These are phyloP conservation scores for Penicillium subrubescens DNA, from an alignment of 495 filamentous ascomycete genomes.

Conservation along the genomic window DNA sequence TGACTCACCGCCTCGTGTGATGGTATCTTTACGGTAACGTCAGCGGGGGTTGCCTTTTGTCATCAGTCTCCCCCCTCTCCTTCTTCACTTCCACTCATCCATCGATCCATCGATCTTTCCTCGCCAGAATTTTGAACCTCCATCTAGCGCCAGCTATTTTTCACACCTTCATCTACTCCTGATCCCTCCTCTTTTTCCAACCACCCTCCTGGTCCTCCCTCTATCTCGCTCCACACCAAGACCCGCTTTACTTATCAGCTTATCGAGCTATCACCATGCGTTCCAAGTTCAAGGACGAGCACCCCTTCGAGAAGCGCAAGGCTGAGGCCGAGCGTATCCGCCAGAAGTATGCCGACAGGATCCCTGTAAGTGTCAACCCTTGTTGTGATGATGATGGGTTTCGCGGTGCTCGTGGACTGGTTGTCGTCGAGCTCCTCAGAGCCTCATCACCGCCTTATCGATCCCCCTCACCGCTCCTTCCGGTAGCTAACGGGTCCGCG, in stretches of 20 bases:
- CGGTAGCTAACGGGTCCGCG: slow-evolving; percentile 30
- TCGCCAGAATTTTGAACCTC: slow-evolving; percentile 20
- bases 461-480: slow-evolving; percentile 44
- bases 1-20: slow-evolving; percentile 44
- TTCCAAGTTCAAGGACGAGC: slow-evolving; percentile 99
- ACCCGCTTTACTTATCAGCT: slow-evolving; percentile 35
- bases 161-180: slow-evolving; percentile 13
- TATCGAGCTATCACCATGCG: slow-evolving; percentile 62
- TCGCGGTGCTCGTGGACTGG: not conserved
- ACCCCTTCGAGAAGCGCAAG: slow-evolving; percentile 98
- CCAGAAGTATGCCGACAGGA: slow-evolving; percentile 98
- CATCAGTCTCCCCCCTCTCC: slow-evolving; percentile 29
- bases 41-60: slow-evolving; percentile 37
- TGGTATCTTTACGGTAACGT: slow-evolving; percentile 32
- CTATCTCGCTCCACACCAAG: slow-evolving; percentile 19
- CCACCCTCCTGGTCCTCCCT: slow-evolving; percentile 8
- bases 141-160: slow-evolving; percentile 17
- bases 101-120: slow-evolving; percentile 12
- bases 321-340: slow-evolving; percentile 98
- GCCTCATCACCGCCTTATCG: slow-evolving; percentile 1
- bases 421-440: not conserved
- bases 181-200: slow-evolving; percentile 14
- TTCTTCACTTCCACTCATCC: slow-evolving; percentile 5
- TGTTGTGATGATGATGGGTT: slow-evolving; percentile 6
- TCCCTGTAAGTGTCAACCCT: slow-evolving; percentile 73